Evolutionary conservation across 805 yeast species (phyloP).

Genomic region (Saturnispora galanensis): DNA sequence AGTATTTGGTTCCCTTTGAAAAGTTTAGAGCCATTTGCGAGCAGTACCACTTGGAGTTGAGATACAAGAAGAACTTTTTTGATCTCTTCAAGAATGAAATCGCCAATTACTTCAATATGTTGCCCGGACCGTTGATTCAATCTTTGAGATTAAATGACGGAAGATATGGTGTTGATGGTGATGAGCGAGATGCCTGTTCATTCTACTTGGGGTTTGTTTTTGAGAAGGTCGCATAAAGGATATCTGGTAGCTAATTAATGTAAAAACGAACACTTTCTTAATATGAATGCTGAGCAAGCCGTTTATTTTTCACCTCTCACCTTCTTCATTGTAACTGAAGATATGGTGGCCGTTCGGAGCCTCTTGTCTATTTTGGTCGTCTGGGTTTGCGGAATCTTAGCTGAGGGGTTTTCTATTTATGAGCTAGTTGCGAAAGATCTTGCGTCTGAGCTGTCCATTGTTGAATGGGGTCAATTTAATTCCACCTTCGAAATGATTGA

Average conservation of each 20-base stretch:
- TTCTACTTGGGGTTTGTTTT: conserved; percentile 80
- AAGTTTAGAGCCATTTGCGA: conserved; percentile 73
- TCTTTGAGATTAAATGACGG: conserved; percentile 74
- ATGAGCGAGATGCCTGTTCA: conserved; percentile 79
- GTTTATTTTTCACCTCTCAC: background rate
- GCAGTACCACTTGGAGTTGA: conserved; percentile 66
- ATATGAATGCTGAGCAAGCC: background rate
- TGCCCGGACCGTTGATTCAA: conserved; percentile 50
- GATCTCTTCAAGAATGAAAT: conserved; percentile 76
- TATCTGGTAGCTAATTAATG: background rate
- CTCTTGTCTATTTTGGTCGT: too few species aligned
- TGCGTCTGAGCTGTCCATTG: too few species aligned
- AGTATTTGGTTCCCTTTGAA: conserved; percentile 92
- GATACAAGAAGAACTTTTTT: conserved; percentile 65
- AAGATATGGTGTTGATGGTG: conserved; percentile 76
- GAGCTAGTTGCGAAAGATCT: too few species aligned
- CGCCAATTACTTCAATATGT: conserved; percentile 48
- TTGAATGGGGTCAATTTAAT: too few species aligned
- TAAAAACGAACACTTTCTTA: background rate
- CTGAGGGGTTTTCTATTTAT: too few species aligned
- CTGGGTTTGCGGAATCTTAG: too few species aligned
- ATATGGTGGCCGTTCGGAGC: too few species aligned
- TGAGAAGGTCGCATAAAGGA: conserved; percentile 26
- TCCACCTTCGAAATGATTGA: too few species aligned
- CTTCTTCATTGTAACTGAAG: too few species aligned